Base-by-base conservation (phyloP, 495 filamentous ascomycete genomes). In the Talaromyces stipitatus region DNA sequence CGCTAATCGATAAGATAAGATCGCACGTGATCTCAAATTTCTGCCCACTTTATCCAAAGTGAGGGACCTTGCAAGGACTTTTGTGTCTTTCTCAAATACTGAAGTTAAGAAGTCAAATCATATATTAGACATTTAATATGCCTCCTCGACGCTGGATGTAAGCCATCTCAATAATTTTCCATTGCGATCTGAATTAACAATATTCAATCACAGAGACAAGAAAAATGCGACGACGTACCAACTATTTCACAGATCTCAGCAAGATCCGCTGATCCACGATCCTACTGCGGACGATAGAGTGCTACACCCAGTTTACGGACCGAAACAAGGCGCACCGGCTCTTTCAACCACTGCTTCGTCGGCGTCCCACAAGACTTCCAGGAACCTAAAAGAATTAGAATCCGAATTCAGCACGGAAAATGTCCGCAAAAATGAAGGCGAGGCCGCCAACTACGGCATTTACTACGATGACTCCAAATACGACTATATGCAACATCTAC, bases 401-500 rank as follows among this genome's bases (percentile, higher is more conserved):
- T 79, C 80, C 5, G 90, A 96, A 69, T 86, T 97, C 48, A 86
- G 88, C 7, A 67, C 74, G 14, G 78, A 80, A 27, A 68, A 68
- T 38, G 77, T 96, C 57, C 85, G 92, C 63, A 78, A 81, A 45
- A 97, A 99, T 72, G 95, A 97, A 70, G 95, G 95, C 60, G 91
- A 97, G 70, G 95, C 95, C 4, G 94, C 95, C 58, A 89, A 89
- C 70, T 82, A 96, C 70, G 95, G 95, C 50, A 79, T 99, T 57
- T 97, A 88, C 80, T 88, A 76, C 64, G 85, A 88, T 58, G 94
- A 98, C 70, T 87, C 90, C 55, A 81, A 87, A 62, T 98, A 98
- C 72, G 95, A 98, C 64, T 98, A 98, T 73, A 97, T 98, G 94
- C 94, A 99, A 70, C 95, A 99, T 73, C 78, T 99, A 76, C 87